These are phyloP conservation scores for Lolium rigidum DNA, from an alignment of 176 grass and related monocot species.

Conservation along the genomic window DNA sequence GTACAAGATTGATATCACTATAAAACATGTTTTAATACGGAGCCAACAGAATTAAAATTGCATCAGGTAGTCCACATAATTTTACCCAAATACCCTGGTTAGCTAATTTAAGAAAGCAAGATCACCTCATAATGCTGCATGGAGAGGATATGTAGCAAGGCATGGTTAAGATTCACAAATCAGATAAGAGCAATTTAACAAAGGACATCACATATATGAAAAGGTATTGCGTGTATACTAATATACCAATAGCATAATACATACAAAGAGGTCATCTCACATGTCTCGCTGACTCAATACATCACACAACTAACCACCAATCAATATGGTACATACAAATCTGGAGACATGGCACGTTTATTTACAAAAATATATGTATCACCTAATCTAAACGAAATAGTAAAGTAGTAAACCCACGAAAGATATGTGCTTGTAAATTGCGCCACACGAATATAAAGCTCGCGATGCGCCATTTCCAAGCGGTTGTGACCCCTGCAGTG, in stretches of 20 bases:
- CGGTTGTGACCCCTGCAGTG: not conserved
- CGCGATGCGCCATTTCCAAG: not conserved
- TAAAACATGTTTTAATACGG: no score
- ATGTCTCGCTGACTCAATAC: not conserved
- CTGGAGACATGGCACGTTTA: not conserved
- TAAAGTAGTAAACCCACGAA: not conserved
- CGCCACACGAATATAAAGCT: not conserved
- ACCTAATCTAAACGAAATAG: constrained; percentile 1
- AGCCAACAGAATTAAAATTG: no score
- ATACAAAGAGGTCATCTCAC: not conserved
- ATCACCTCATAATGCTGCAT: no score
- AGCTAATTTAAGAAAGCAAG: no score
- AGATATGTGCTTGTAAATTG: not conserved
- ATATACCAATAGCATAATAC: not conserved
- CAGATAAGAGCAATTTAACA: not conserved
- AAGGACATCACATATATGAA: not conserved
- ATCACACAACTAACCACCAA: not conserved
- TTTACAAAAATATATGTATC: not conserved
- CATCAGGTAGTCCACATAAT: no score
- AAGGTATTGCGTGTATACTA: not conserved
- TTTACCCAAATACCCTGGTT: no score
- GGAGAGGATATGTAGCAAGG: no score
- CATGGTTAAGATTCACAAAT: not conserved
- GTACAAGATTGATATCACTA: no score
- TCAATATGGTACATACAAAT: not conserved